phyloP scores from a whole-genome alignment of 768 basidiomycete species.

The Rhodotorula toruloides region DNA sequence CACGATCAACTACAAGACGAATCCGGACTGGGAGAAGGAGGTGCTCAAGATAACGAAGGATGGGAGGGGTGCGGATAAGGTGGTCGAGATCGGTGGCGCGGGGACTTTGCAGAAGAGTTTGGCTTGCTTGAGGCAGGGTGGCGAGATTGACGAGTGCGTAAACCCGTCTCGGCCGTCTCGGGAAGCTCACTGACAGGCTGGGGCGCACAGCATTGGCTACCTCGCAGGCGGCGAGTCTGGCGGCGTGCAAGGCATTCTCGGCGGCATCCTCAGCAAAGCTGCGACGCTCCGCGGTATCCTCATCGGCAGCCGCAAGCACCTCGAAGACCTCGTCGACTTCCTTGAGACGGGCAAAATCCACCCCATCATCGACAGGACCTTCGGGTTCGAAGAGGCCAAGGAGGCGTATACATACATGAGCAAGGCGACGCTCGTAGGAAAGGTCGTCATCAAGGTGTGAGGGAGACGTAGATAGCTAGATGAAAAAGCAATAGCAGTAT shows the following conservation, averaged over 20 bases:
- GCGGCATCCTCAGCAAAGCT: neutral
- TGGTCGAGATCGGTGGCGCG: slow-evolving; percentile 56
- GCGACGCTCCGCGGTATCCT: slow-evolving; percentile 54
- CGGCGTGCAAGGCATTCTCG: too few species aligned
- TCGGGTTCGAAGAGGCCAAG: neutral
- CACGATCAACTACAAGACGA: slow-evolving; percentile 59
- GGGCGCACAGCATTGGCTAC: slow-evolving; percentile 50
- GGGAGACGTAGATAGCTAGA: too few species aligned
- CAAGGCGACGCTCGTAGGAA: slow-evolving; percentile 1
- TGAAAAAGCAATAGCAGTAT: neutral
- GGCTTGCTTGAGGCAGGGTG: neutral
- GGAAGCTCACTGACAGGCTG: slow-evolving; percentile 51
- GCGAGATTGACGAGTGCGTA: slow-evolving; percentile 17
- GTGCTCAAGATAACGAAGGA: slow-evolving; percentile 41
- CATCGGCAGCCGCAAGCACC: slow-evolving; percentile 58
- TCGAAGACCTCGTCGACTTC: slow-evolving; percentile 45
- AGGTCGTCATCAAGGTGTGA: slow-evolving; percentile 10
- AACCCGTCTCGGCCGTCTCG: slow-evolving; percentile 49
- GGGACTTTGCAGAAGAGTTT: slow-evolving; percentile 53
- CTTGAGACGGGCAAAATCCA: neutral
- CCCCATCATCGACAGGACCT: neutral
- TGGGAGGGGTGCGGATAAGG: slow-evolving; percentile 7
- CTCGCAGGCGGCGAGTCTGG: slow-evolving; percentile 45
- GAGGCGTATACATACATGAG: slow-evolving; percentile 1
- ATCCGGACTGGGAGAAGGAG: slow-evolving; percentile 58